These are phyloP conservation scores for Erodium moschatum DNA, from an alignment of 441 rosid genomes.

Conservation along the genomic window DNA sequence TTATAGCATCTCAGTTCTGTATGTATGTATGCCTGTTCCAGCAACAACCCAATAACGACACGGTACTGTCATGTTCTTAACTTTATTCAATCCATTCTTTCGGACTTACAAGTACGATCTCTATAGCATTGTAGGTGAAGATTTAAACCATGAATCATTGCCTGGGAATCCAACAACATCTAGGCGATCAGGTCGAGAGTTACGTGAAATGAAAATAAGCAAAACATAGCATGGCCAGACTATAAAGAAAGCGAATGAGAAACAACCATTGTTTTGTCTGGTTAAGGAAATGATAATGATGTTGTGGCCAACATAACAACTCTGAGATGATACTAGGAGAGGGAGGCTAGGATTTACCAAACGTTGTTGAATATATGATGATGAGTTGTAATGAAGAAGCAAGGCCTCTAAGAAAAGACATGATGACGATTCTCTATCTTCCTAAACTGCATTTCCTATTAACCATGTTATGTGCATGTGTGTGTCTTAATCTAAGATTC, in stretches of 20 bases:
- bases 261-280: conserved; percentile 14
- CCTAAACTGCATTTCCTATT: background rate
- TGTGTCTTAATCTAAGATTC: background rate
- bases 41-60: background rate
- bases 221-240: conserved; percentile 20
- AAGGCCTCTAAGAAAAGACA: conserved; percentile 23
- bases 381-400: conserved; percentile 36
- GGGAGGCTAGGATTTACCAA: conserved; percentile 22
- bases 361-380: conserved; percentile 15
- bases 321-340: conserved; percentile 14
- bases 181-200: background rate
- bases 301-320: conserved; percentile 30
- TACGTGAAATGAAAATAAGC: conserved; percentile 4
- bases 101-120: conserved; percentile 7
- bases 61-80: conserved; percentile 1
- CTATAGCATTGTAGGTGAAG: background rate
- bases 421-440: conserved; percentile 20
- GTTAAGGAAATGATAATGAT: background rate
- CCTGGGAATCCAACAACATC: conserved; percentile 17
- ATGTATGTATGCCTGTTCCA: conserved; percentile 7
- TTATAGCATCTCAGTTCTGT: conserved; percentile 7
- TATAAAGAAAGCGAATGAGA: conserved; percentile 27
- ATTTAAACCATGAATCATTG: too few relatives aligned
- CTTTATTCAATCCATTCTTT: conserved; percentile 18
- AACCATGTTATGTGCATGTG: background rate